phyloP scores from a whole-genome alignment of 1,284 basidiomycete species.

The Papiliotrema nemorosa region DNA sequence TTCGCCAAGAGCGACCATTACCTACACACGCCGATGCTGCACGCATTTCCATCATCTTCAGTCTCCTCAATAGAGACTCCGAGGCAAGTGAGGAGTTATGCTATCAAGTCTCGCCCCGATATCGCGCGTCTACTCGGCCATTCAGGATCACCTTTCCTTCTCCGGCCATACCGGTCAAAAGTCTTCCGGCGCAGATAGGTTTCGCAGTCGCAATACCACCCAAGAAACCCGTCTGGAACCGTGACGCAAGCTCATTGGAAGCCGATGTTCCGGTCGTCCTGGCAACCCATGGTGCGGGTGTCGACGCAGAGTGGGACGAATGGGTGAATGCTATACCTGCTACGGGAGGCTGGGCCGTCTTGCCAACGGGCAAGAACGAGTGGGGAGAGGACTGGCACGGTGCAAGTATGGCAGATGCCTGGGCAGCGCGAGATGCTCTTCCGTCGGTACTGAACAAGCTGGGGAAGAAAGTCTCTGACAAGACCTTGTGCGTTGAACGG shows the following conservation, averaged over 20 bases:
- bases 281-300: conserved; percentile 46
- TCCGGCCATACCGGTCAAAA: neutral
- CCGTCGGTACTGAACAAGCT: conserved; percentile 6
- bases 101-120: neutral
- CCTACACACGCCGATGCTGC: too few species aligned
- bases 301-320: conserved; percentile 18
- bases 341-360: conserved; percentile 33
- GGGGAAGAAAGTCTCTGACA: conserved; percentile 11
- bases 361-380: conserved; percentile 42
- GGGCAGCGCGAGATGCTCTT: conserved; percentile 35
- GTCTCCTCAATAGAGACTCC: too few species aligned
- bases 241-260: neutral
- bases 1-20: too few species aligned
- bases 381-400: conserved; percentile 51
- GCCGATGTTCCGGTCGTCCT: conserved; percentile 29
- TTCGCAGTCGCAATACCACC: conserved; percentile 33
- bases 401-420: conserved; percentile 37
- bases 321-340: conserved; percentile 32
- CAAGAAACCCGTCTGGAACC: neutral
- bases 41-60: too few species aligned
- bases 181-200: conserved; percentile 23
- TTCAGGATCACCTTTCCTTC: conserved; percentile 32
- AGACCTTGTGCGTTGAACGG: conserved; percentile 19
- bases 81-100: neutral
- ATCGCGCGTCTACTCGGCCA: conserved; percentile 7